A percentile compares a stretch with the other conserved stretches of the same genome.
Evolutionary conservation across 208 protist species (phyloP).

Genomic region (Hexamita inflata): DNA sequence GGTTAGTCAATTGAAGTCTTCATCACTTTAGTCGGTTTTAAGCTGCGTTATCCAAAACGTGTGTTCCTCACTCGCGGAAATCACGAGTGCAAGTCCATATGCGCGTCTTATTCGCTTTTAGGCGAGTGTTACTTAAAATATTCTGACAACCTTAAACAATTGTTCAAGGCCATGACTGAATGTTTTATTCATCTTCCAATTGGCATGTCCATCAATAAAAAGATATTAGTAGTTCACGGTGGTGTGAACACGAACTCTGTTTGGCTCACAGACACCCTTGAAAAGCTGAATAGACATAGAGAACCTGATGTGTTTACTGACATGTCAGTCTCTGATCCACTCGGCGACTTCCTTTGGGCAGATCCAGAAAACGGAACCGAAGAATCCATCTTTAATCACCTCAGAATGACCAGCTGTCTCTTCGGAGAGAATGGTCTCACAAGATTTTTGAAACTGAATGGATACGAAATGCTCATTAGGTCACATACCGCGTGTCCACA

Average conservation of each 20-base stretch:
- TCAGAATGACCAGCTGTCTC: background rate
- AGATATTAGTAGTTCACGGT: constrained; percentile 4
- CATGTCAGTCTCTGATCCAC: background rate
- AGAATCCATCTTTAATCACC: background rate
- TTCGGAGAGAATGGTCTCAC: background rate
- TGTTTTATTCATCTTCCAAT: background rate
- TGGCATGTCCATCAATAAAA: background rate
- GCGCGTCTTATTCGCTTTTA: constrained; percentile 57
- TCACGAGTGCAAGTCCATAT: constrained; percentile 34
- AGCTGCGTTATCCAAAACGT: constrained; percentile 25
- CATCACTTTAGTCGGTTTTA: constrained; percentile 28
- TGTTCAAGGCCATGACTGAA: background rate
- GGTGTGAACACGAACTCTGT: background rate
- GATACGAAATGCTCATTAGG: background rate
- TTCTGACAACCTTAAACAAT: background rate
- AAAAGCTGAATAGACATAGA: background rate
- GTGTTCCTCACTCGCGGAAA: constrained; percentile 42
- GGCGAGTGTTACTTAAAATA: constrained; percentile 20
- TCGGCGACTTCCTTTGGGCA: constrained; percentile 21
- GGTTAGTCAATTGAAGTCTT: constrained; percentile 30
- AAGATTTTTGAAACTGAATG: background rate
- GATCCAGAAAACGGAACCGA: background rate
- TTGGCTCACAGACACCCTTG: background rate
- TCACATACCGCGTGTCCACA: constrained; percentile 8
- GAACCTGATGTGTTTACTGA: background rate